Base-by-base conservation (phyloP, 2,329 filamentous ascomycete species). In the Fusarium irregulare region DNA sequence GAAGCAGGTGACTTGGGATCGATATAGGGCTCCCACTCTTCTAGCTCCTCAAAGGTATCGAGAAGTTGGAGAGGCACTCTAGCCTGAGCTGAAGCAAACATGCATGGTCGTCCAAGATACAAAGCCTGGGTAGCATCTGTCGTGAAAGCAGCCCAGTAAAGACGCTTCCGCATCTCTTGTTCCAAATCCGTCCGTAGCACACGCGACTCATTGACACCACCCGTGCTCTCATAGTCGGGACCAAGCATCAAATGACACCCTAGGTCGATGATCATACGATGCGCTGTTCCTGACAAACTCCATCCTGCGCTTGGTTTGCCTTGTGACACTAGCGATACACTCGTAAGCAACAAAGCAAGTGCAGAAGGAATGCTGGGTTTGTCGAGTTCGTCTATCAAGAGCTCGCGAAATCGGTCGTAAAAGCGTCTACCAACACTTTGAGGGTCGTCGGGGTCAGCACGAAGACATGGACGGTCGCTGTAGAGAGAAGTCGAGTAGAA, bases 401-500 rank as follows among this genome's bases (percentile, higher is more conserved):
- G 73, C 25, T 79, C 68, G 9, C 80, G 74, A 44, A 82, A 81
- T 14, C 80, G 76, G 7, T 77, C 70, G 51, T 81, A 82, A 63
- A 82, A 83, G 14, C 73, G 74, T 28, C 72, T 68, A 7, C 80
- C 81, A 1, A 78, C 75, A 30, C 76, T 80, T 44, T 78, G 73
- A 0, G 79, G 75, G 47, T 81, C 78, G 0, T 73, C 66, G 0
- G 79, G 78, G 34, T 79, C 76, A 20, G 76, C 68, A 5, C 77
- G 77, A 9, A 82, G 73, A 18, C 77, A 78, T 1, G 75, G 64
- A 2, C 80, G 75, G 58, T 82, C 78, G 57, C 80, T 82, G 47
- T 80, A 82, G 2, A 81, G 76, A 7, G 76, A 77, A 4, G 78
- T 79, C 12, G 78, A 79, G 47, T 78, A 81, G 68, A 80, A 83